A percentile compares a stretch with the other conserved stretches of the same genome.
These are phyloP conservation scores for Fusarium fracticaudum DNA, from an alignment of 2,329 filamentous ascomycete species.

Conservation along the genomic window DNA sequence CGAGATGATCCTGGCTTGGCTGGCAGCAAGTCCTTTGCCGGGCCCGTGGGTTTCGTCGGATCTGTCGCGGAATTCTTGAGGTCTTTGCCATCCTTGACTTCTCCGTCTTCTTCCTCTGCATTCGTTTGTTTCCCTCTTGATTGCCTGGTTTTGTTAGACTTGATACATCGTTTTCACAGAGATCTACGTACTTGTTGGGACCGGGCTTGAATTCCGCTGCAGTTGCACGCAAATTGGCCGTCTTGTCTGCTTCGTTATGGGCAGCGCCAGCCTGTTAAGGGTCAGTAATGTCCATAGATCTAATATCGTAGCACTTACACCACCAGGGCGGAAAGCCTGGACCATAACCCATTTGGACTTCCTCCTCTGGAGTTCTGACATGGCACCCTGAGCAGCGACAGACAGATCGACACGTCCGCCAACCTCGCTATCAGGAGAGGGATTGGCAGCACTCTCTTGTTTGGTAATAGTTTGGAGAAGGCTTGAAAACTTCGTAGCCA, in stretches of 20 bases:
- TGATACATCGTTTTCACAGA: background rate
- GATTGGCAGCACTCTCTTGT: constrained; percentile 65
- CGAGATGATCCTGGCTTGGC: constrained; percentile 44
- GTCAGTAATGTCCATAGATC: constrained; percentile 28
- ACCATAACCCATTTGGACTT: constrained; percentile 78
- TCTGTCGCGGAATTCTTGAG: constrained; percentile 30
- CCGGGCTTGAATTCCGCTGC: constrained; percentile 73
- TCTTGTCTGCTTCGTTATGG: constrained; percentile 45
- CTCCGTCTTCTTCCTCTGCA: constrained; percentile 74
- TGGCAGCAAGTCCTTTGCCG: constrained; percentile 48
- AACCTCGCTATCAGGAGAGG: constrained; percentile 58
- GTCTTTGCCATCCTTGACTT: constrained; percentile 70
- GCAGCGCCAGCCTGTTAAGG: constrained; percentile 41
- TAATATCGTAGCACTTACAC: constrained; percentile 54
- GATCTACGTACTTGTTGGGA: constrained; percentile 49
- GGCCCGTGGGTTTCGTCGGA: constrained; percentile 14
- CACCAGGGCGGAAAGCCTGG: constrained; percentile 74
- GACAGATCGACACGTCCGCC: constrained; percentile 77
- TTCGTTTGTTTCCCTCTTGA: constrained; percentile 35
- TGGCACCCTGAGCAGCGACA: constrained; percentile 75
- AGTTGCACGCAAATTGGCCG: constrained; percentile 63
- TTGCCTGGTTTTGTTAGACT: constrained; percentile 24
- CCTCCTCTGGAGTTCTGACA: constrained; percentile 74
- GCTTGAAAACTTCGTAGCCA: constrained; percentile 74
- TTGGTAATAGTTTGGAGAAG: constrained; percentile 73